Evolutionary conservation across 768 basidiomycete species (phyloP), one percentile per base, ranked within the genome.

Genomic region (Postia placenta): DNA sequence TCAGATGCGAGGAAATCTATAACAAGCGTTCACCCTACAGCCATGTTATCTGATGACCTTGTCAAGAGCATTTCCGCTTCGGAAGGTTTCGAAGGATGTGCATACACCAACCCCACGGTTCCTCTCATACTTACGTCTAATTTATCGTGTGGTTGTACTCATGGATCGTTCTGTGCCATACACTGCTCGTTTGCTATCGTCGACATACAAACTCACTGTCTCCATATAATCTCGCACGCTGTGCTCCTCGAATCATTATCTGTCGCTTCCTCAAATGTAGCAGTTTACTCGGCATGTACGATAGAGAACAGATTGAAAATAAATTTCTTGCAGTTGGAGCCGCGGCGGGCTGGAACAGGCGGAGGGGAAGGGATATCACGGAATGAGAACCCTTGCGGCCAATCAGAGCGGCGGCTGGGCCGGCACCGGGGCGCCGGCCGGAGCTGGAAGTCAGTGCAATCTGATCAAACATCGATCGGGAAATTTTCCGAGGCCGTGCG

Each of bases 401-500:
- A n/a, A n/a, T 33, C 15, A 12, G 7, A 43, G 7, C 11, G 28
- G 30, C 6, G 28, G 30, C 33, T 28, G 30, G 45, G 45, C 17
- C 45, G 45, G 45, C 2, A 19, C 30, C n/a, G n/a, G n/a, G n/a
- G 42, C 24, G 23, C 37, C 46, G 46, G 46, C 46, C 46, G 46
- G 46, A 47, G 36, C 46, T 47, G 37, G 43, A 27, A 47, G 44
- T 23, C 44, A 45, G 30, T 49, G 50, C 46, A 52, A 56, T 56
- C 55, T 59, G 58, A 59, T 59, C 37, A 42, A 23, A 44, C 44
- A 45, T 45, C 57, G 50, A 64, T 64, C 58, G 56, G 59, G 60
- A 58, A 64, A 64, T 57, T 58, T 61, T 61, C 53, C 54, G 56
- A 54, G 50, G 42, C 55, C 52, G 52, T 56, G 57, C 51, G 53